Percentiles rank a stretch among this genome's conserved stretches.
phyloP scores from a whole-genome alignment of 108 stramenopile genomes.

The Cyclotella kingstonii region DNA sequence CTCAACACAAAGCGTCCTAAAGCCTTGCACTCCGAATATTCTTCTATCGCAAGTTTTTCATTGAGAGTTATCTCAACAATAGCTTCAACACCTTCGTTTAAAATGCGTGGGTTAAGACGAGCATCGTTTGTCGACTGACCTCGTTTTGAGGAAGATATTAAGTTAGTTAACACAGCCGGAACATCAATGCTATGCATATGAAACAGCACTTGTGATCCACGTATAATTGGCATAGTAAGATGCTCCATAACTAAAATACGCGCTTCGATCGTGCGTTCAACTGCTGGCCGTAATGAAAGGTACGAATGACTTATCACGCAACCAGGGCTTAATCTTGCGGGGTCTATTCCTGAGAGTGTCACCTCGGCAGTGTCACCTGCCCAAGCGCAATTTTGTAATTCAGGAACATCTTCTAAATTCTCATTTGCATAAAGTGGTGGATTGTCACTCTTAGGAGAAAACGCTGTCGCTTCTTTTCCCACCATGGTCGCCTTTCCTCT shows the following conservation, averaged over 20 bases:
- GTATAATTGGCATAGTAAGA: slow-evolving; percentile 62
- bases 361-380: slow-evolving; percentile 92
- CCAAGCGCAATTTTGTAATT: slow-evolving; percentile 51
- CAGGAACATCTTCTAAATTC: slow-evolving; percentile 32
- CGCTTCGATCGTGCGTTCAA: slow-evolving; percentile 54
- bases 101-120: slow-evolving; percentile 55
- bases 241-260: slow-evolving; percentile 59
- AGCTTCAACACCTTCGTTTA: slow-evolving; percentile 59
- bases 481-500: slow-evolving; percentile 56
- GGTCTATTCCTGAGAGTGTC: slow-evolving; percentile 70
- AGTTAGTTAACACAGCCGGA: slow-evolving; percentile 60
- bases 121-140: slow-evolving; percentile 15
- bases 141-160: slow-evolving; percentile 34
- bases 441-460: background rate
- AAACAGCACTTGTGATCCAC: slow-evolving; percentile 73
- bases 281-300: slow-evolving; percentile 48
- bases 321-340: slow-evolving; percentile 71
- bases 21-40: slow-evolving; percentile 37
- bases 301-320: slow-evolving; percentile 70
- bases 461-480: no score
- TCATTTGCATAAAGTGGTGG: background rate
- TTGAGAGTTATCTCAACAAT: slow-evolving; percentile 71
- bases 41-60: slow-evolving; percentile 32
- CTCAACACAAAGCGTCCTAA: slow-evolving; percentile 50
- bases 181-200: slow-evolving; percentile 85